Evolutionary conservation across 371 early-diverging fungal species (phyloP).

Genomic region (Rhizopus sp.): DNA sequence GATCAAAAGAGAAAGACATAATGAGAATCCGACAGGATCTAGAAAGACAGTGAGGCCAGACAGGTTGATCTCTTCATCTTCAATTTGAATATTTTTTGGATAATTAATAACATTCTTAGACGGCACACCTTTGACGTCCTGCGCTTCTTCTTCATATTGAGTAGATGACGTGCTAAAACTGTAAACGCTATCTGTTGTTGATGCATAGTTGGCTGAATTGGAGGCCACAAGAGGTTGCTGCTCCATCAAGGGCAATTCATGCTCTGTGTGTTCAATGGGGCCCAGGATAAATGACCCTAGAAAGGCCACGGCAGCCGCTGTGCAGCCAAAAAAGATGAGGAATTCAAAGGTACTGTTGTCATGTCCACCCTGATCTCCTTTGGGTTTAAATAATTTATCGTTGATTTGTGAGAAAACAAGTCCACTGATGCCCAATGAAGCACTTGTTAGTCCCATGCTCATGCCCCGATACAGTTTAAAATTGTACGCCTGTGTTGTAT

Average conservation of each 20-base stretch:
- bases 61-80: conserved; percentile 3
- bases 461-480: conserved; percentile 46
- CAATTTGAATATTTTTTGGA: conserved; percentile 10
- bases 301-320: conserved; percentile 20
- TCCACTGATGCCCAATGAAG: conserved; percentile 45
- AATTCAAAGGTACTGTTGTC: conserved; percentile 34
- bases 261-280: not conserved
- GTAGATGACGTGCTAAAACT: conserved; percentile 26
- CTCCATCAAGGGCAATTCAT: not conserved
- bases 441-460: conserved; percentile 49
- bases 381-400: conserved; percentile 35
- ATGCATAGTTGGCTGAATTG: not conserved
- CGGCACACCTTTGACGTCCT: conserved; percentile 6
- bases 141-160: conserved; percentile 12
- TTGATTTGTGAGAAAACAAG: conserved; percentile 51
- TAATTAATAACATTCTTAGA: conserved; percentile 12
- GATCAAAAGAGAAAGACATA: conserved; percentile 35
- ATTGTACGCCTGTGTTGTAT: conserved; percentile 29
- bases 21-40: conserved; percentile 36
- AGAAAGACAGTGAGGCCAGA: conserved; percentile 34
- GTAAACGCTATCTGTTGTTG: conserved; percentile 10
- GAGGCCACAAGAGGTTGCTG: not conserved
- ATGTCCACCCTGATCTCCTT: conserved; percentile 14
- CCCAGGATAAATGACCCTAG: conserved; percentile 41
- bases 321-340: conserved; percentile 34